Percentiles rank a stretch among this genome's conserved stretches.
These are phyloP conservation scores for Rhodotorula diobovata DNA, from an alignment of 768 basidiomycete species.

Conservation along the genomic window DNA sequence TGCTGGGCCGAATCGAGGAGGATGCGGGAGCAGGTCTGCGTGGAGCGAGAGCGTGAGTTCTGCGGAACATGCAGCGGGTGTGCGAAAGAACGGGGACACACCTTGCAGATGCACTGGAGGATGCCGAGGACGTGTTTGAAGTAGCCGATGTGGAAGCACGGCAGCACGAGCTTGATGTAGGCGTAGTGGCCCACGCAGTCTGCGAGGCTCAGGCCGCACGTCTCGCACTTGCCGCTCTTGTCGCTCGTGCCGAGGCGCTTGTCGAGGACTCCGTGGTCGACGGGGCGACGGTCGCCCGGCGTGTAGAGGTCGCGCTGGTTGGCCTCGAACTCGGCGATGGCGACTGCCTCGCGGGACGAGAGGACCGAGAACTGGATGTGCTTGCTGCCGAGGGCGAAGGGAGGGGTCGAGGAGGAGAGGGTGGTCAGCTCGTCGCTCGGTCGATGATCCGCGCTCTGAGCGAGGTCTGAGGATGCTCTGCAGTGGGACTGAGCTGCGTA, in stretches of 20 bases:
- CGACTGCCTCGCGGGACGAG: slow-evolving; percentile 90
- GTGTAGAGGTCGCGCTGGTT: slow-evolving; percentile 89
- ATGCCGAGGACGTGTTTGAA: slow-evolving; percentile 92
- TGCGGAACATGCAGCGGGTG: too few relatives aligned
- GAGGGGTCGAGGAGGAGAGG: neutral
- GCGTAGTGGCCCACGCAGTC: slow-evolving; percentile 98
- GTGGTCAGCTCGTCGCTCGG: neutral
- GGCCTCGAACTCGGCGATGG: slow-evolving; percentile 92
- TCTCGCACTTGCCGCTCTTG: slow-evolving; percentile 86
- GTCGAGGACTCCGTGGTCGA: slow-evolving; percentile 88
- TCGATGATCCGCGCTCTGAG: neutral
- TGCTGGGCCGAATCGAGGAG: slow-evolving; percentile 82
- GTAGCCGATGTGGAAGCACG: slow-evolving; percentile 97
- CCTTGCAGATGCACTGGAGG: slow-evolving; percentile 96
- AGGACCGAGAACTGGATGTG: slow-evolving; percentile 92
- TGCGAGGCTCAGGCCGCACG: slow-evolving; percentile 82
- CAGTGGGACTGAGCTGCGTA: neutral
- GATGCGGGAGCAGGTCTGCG: slow-evolving; percentile 77
- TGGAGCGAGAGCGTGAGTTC: neutral
- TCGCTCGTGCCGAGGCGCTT: slow-evolving; percentile 88
- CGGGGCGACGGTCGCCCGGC: slow-evolving; percentile 70
- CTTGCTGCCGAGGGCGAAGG: slow-evolving; percentile 58
- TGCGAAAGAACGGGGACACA: slow-evolving; percentile 46
- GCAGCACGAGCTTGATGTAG: slow-evolving; percentile 93
- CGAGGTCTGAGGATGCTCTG: neutral